Evolutionary conservation across 148 eudicot genomes (phyloP), one percentile per base, ranked within the genome.

Genomic region (Camellia lanceoleosa): DNA sequence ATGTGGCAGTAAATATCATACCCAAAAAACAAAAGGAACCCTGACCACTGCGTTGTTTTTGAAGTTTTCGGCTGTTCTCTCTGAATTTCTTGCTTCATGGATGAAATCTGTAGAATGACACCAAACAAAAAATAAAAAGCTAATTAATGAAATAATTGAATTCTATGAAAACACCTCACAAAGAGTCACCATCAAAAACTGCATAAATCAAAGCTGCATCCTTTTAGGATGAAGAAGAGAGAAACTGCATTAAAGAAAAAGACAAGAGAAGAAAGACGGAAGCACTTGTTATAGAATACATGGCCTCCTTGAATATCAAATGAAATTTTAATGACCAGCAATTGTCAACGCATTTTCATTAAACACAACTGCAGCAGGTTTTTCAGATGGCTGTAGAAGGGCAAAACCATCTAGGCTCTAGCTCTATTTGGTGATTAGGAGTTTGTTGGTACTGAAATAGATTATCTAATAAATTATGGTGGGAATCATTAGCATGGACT

Each of bases 21-120:
- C 99, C 99, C 97, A 91, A 73, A 83, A 88, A 75, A 96, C 80
- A 80, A 6, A 80, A 84, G 99, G 99, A 81, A 96, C 83, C 87
- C 80, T 89, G 84, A 96, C 87, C 68, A 47, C 80, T 60, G 80
- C 85, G 78, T 86, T 88, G 82, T 85, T 73, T 80, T 78, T 79
- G 67, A 96, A 91, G 86, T 92, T 91, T 71, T 77, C 80, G 68
- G 95, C 97, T 20, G 94, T 86, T 86, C 89, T 91, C 83, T 93
- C 94, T 58, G 94, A 87, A 86, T 93, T 93, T 85, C 79, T 92
- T 79, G 95, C 99, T 86, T 96, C 98, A 78, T 82, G 89, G 74
- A 88, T 82, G 74, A 96, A 93, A 88, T 96, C 98, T 96, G 84
- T 68, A 79, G 38, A 78, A 76, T 74, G 60, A 65, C 52, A 1